Evolutionary conservation across 2,329 filamentous ascomycete species (phyloP), one percentile per base, ranked within the genome.

Genomic region (Fusarium gaditjirri): DNA sequence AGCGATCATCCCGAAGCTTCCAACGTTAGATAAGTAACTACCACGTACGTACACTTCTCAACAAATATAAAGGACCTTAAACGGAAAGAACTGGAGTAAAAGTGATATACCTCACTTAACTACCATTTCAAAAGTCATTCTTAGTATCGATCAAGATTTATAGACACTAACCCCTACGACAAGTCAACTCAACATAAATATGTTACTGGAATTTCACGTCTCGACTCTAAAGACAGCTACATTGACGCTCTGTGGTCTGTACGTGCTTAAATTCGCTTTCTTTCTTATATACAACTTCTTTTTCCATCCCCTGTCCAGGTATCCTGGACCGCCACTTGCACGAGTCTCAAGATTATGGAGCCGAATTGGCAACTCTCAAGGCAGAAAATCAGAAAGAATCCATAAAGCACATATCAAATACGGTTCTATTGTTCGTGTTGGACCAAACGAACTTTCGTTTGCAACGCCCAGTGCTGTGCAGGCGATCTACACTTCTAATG

Each of bases 261-360:
- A 8, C 10, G 12, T 46, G 21, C 8, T 46, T 4, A 46, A 46
- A 29, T 25, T 29, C 21, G 43, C 25, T 27, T 11, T 21, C 17
- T 46, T 11, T 29, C 3, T 44, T 13, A 10, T 29, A 14, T 29
- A 44, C 6, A 46, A 46, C 17, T 21, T 46, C 43, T 29, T 29
- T 46, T 21, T 46, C 11, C 25, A 46, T 46, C 25, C 12, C 1
- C 17, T 46, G 8, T 46, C 43, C 2, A 46, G 29, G 25, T 46
- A 46, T 46, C 43, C 43, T 7, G 43, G 43, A 27, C 43, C 43
- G 4, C 43, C 43, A 11, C 43, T 46, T 10, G 43, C 43, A 21
- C 43, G 25, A 46, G 25, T 46, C 43, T 46, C 43, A 12, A 46
- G 25, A 46, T 29, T 46, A 21, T 46, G 43, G 43, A 46, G 43